Evolutionary conservation across 2,329 filamentous ascomycete genomes (phyloP).

Genomic region (Ascochyta fabae): DNA sequence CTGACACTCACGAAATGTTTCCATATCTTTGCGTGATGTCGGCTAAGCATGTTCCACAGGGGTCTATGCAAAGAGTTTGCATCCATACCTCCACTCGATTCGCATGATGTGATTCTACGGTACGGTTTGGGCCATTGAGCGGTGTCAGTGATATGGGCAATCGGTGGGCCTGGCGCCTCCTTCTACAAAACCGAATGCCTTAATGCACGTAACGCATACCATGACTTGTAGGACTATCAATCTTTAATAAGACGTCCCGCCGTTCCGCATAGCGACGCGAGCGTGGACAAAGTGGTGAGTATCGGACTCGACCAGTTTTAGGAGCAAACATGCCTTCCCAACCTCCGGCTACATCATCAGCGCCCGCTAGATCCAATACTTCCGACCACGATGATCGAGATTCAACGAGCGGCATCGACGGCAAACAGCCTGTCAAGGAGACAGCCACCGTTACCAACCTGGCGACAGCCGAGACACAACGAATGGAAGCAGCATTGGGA

Average conservation of each 20-base stretch:
- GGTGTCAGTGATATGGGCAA: not conserved
- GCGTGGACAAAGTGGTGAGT: not conserved
- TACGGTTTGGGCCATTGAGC: not conserved
- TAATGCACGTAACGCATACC: not conserved
- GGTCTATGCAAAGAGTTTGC: not conserved
- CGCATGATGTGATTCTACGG: not conserved
- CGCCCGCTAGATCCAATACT: not conserved
- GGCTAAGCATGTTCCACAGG: conserved; percentile 9
- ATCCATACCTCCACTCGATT: conserved; percentile 3
- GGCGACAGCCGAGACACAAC: conserved; percentile 14
- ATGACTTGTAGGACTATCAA: not conserved
- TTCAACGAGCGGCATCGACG: conserved; percentile 8
- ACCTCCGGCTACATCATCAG: not conserved
- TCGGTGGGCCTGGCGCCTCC: not conserved
- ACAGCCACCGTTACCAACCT: conserved; percentile 7
- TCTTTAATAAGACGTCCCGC: not conserved
- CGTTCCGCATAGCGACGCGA: not conserved
- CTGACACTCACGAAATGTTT: not conserved
- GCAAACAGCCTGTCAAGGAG: conserved; percentile 9
- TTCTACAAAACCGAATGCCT: not conserved
- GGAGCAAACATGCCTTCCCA: not conserved
- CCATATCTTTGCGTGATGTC: conserved; percentile 13
- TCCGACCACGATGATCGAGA: conserved; percentile 6
- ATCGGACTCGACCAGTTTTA: not conserved
- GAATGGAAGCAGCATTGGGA: conserved; percentile 12